These are phyloP conservation scores for Lumnitzera littorea DNA, from an alignment of 345 rosid species.

Conservation along the genomic window DNA sequence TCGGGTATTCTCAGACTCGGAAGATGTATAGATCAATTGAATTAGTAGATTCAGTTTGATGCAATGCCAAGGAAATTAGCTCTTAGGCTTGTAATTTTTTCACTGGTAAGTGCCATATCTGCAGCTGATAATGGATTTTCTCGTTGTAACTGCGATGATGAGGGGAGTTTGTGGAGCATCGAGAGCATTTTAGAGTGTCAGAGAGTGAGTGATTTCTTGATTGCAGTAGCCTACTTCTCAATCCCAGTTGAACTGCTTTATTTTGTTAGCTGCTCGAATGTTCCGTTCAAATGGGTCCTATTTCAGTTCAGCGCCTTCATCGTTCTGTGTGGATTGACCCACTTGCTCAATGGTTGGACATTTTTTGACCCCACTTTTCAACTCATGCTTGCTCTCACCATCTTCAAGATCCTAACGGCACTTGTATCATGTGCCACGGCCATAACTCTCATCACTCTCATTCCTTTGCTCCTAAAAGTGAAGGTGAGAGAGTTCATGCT, in stretches of 20 bases:
- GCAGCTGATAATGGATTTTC: slow-evolving; percentile 36
- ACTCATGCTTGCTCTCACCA: slow-evolving; percentile 80
- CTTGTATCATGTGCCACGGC: slow-evolving; percentile 95
- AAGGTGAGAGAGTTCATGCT: slow-evolving; percentile 90
- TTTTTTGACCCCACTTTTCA: slow-evolving; percentile 78
- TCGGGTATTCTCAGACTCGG: too few species aligned
- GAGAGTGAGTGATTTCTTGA: slow-evolving; percentile 84
- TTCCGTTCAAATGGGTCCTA: slow-evolving; percentile 98
- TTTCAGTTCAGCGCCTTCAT: slow-evolving; percentile 91
- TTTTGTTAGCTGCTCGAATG: slow-evolving; percentile 88
- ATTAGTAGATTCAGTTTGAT: slow-evolving; percentile 9
- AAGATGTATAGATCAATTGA: neutral
- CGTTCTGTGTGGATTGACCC: slow-evolving; percentile 96
- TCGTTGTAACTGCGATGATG: slow-evolving; percentile 85
- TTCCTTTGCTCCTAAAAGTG: slow-evolving; percentile 89
- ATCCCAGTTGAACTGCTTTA: slow-evolving; percentile 90
- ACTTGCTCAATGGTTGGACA: slow-evolving; percentile 91
- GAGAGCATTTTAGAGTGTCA: slow-evolving; percentile 80
- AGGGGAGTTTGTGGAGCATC: slow-evolving; percentile 68
- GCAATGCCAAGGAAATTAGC: slow-evolving; percentile 61
- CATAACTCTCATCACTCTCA: slow-evolving; percentile 75
- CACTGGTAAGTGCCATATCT: slow-evolving; percentile 27
- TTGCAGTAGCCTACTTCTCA: slow-evolving; percentile 91
- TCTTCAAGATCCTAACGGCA: slow-evolving; percentile 89
- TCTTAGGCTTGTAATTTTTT: slow-evolving; percentile 39